Base-by-base conservation (phyloP, 1,284 basidiomycete genomes). In the Coniferiporia sulphurascens region DNA sequence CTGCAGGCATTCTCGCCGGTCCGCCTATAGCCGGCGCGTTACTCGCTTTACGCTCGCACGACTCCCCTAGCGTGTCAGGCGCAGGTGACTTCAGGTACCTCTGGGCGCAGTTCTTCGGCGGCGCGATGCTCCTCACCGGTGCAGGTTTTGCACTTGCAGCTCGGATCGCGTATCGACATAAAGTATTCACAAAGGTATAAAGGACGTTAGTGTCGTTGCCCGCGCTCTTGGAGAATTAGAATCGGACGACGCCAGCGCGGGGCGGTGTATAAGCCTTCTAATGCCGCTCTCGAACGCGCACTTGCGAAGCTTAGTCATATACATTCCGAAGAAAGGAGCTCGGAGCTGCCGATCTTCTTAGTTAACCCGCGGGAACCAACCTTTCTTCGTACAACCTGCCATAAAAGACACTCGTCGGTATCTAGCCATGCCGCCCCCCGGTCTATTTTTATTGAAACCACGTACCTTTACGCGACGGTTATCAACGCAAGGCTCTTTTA, bases 1-100 rank as follows among this genome's bases (percentile, higher is more conserved):
- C 9, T 12, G 9, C 15, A 58, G 56, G 60, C 35, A 59, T 62
- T 21, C 54, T 62, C 4, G 52, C 58, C 12, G 61, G 61, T 12
- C 61, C 61, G n/a, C 61, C 61, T 15, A 62, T 62, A 27, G 22
- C 61, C 22, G 61, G 61, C 21, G 61, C 61, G 5, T 21, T 62
- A 12, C 48, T 62, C 10, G 49, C 58, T 10, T 34, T 62, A 22
- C 56, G 55, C 17, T 50, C 56, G 6, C 22, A 48, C n/a, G n/a
- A 51, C 27, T 34, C 46, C 7, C 41, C 48, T 6, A 34, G 36
- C 36, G 48, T 51, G 15, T 50, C 22, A 15, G 60, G 52, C 17
- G 48, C 41, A 13, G 58, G 35, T 27, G 57, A 62, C 49, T 52
- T 51, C 32, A 51, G 54, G 34, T 62, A 56, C 53, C 49, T 62